Conservation (phyloP, 371 early-diverging fungal genomes). For the Rhizoclosmatium hyalinum region DNA sequence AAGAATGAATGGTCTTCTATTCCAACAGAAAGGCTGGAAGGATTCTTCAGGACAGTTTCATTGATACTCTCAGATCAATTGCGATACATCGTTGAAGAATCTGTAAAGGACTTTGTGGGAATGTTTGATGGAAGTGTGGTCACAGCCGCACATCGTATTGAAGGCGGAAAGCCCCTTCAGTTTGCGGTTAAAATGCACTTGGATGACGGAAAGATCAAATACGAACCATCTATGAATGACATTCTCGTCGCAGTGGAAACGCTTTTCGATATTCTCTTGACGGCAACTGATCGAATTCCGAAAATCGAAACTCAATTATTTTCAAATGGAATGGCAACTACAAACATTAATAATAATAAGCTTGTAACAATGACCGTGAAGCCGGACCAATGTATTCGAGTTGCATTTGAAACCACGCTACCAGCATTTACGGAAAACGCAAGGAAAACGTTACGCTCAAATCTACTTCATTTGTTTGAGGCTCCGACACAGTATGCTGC, state of each 20-base stretch:
- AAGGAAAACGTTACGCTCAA: conserved; percentile 32
- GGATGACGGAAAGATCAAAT: conserved; percentile 48
- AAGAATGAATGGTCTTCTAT: conserved; percentile 58
- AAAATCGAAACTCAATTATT: conserved; percentile 62
- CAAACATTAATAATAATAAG: conserved; percentile 34
- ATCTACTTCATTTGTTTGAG: conserved; percentile 36
- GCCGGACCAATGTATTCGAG: conserved; percentile 52
- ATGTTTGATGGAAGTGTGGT: conserved; percentile 47
- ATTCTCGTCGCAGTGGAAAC: conserved; percentile 45
- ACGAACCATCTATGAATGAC: conserved; percentile 54
- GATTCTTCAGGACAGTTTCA: conserved; percentile 53
- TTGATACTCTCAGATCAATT: conserved; percentile 55
- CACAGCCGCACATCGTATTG: conserved; percentile 28
- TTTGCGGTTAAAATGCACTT: conserved; percentile 46
- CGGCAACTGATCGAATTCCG: conserved; percentile 54
- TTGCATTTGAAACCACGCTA: conserved; percentile 53
- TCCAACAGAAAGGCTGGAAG: conserved; percentile 49
- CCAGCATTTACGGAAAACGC: conserved; percentile 45
- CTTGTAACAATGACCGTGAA: conserved; percentile 45
- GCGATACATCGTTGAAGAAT: conserved; percentile 47
- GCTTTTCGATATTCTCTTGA: conserved; percentile 48
- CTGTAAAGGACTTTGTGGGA: conserved; percentile 48
- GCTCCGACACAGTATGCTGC: conserved; percentile 46
- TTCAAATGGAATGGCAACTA: conserved; percentile 43
- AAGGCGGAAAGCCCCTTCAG: conserved; percentile 39